Evolutionary conservation across 805 yeast species (phyloP).

Genomic region (Candida xyloterini): DNA sequence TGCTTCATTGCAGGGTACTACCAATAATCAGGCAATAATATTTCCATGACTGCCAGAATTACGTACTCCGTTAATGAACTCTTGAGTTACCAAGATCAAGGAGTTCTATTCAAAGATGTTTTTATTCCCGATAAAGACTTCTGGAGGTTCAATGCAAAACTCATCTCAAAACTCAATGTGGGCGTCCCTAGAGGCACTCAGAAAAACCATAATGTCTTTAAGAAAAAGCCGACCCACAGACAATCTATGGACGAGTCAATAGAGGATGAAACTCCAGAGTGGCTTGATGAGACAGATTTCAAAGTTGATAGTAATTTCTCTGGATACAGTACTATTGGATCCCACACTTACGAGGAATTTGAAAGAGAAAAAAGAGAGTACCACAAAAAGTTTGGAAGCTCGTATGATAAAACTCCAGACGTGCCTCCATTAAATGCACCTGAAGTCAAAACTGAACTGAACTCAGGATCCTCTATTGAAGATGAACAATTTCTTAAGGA

Average conservation of each 20-base stretch:
- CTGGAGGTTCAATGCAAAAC: constrained; percentile 25
- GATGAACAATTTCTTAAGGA: constrained; percentile 22
- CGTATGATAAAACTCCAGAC: constrained; percentile 5
- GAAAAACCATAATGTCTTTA: constrained; percentile 2
- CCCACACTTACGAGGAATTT: constrained; percentile 29
- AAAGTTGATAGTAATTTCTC: constrained; percentile 30
- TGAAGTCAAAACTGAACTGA: neutral
- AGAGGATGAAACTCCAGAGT: constrained; percentile 29
- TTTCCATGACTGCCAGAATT: constrained; percentile 8
- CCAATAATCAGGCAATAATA: neutral
- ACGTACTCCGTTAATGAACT: constrained; percentile 23
- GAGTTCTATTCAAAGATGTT: constrained; percentile 18
- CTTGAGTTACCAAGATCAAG: constrained; percentile 9
- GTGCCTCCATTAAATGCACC: neutral
- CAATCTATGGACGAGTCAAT: constrained; percentile 6
- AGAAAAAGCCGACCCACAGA: constrained; percentile 6
- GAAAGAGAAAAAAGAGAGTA: constrained; percentile 29
- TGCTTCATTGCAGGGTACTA: neutral
- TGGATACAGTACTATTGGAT: constrained; percentile 23
- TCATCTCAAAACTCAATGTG: constrained; percentile 2
- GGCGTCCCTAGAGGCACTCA: neutral
- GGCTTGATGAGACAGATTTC: constrained; percentile 34
- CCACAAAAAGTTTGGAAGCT: constrained; percentile 19
- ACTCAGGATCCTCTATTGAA: constrained; percentile 3
- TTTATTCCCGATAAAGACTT: constrained; percentile 22